These are phyloP conservation scores for Populus hybrid DNA, from an alignment of 441 rosid species.

Conservation along the genomic window DNA sequence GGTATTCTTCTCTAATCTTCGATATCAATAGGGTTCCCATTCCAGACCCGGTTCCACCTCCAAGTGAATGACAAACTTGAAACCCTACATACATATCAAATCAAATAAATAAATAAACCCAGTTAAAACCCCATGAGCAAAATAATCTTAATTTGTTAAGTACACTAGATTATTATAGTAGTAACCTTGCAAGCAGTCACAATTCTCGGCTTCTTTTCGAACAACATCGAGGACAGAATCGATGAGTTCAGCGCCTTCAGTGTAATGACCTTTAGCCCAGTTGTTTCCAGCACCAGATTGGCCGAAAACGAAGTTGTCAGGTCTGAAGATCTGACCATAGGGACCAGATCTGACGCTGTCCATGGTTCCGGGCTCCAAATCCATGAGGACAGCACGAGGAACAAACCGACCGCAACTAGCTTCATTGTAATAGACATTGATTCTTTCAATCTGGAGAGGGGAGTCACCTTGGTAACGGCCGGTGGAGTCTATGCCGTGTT, in stretches of 20 bases:
- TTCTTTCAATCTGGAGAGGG: conserved; percentile 46
- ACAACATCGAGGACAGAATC: conserved; percentile 85
- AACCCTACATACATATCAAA: conserved; percentile 41
- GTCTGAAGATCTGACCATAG: conserved; percentile 55
- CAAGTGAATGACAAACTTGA: conserved; percentile 77
- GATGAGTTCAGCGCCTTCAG: conserved; percentile 57
- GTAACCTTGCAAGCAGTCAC: conserved; percentile 52
- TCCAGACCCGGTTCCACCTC: conserved; percentile 84
- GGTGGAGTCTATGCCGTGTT: conserved; percentile 55
- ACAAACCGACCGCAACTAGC: conserved; percentile 53
- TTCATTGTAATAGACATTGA: conserved; percentile 59
- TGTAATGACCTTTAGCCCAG: conserved; percentile 62
- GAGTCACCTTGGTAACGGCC: conserved; percentile 43
- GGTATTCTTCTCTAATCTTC: conserved; percentile 77
- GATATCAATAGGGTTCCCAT: conserved; percentile 83
- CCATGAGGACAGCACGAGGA: conserved; percentile 61
- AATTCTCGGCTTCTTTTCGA: conserved; percentile 50
- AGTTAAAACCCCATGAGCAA: not conserved
- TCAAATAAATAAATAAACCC: not conserved
- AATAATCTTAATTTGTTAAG: not conserved
- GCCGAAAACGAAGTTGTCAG: conserved; percentile 55
- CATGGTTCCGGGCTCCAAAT: conserved; percentile 60
- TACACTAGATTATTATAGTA: too few species aligned
- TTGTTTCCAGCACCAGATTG: conserved; percentile 60
- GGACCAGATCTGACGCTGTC: conserved; percentile 52